These are phyloP conservation scores for Phascolomyces articulosus DNA, from an alignment of 371 early-diverging fungal species.

Conservation along the genomic window DNA sequence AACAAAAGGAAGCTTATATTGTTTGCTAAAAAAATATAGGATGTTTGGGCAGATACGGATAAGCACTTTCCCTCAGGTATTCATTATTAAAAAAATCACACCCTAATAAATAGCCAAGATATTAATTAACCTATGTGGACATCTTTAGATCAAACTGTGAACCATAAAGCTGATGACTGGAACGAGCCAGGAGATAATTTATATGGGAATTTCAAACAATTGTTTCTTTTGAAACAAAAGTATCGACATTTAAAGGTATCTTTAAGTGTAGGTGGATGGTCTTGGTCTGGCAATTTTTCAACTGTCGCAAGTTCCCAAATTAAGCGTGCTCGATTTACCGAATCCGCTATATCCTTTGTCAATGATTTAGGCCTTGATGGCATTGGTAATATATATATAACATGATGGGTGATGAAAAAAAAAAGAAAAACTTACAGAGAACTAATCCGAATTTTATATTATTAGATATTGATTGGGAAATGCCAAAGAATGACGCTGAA, in stretches of 20 bases:
- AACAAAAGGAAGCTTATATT: not conserved
- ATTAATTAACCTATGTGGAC: not conserved
- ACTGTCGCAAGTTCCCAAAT: slow-evolving; percentile 55
- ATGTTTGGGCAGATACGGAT: slow-evolving; percentile 49
- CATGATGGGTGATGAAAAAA: not conserved
- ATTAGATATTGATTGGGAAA: slow-evolving; percentile 89
- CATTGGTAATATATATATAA: slow-evolving; percentile 19
- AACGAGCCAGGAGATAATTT: slow-evolving; percentile 51
- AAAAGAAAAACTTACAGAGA: slow-evolving; percentile 3
- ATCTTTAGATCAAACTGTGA: slow-evolving; percentile 17
- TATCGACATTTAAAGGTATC: slow-evolving; percentile 70
- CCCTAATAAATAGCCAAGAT: not conserved
- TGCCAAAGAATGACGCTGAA: slow-evolving; percentile 76
- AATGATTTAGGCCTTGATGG: slow-evolving; percentile 56
- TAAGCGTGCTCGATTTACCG: slow-evolving; percentile 60
- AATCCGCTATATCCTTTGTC: slow-evolving; percentile 55
- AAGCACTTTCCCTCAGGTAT: slow-evolving; percentile 38
- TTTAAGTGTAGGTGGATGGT: slow-evolving; percentile 89
- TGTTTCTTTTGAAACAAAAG: slow-evolving; percentile 72
- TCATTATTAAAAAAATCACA: not conserved
- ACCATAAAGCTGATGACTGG: slow-evolving; percentile 60
- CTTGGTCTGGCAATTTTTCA: slow-evolving; percentile 81
- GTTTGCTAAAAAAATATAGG: slow-evolving; percentile 16
- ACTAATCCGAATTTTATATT: not conserved
- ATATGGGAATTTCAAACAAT: slow-evolving; percentile 79